Conservation (phyloP, 2,329 filamentous ascomycete species). For the Penicillium vulpinum region DNA sequence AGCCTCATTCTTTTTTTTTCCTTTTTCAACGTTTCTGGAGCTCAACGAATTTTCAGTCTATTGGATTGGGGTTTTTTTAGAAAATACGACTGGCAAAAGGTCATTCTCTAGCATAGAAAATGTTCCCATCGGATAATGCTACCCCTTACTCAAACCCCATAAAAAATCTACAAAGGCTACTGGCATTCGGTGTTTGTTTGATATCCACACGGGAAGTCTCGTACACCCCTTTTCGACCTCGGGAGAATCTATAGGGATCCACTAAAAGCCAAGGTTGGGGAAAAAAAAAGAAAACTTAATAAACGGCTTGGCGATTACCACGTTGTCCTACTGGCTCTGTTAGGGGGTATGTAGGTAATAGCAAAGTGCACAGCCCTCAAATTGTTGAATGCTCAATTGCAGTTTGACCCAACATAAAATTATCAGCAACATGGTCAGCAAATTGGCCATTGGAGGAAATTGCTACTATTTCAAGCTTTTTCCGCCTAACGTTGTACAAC, state of each 20-base stretch:
- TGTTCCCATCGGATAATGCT: too few relatives aligned
- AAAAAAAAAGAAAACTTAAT: neutral
- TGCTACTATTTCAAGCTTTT: neutral
- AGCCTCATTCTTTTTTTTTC: neutral
- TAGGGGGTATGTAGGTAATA: too few relatives aligned
- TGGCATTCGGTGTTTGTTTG: neutral
- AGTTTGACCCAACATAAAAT: neutral
- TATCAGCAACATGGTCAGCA: neutral
- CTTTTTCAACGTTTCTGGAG: conserved; percentile 3
- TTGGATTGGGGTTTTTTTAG: too few relatives aligned
- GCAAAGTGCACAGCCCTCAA: neutral
- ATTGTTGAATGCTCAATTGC: neutral
- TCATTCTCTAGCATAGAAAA: too few relatives aligned
- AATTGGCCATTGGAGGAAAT: neutral
- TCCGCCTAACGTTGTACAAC: neutral
- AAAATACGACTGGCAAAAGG: too few relatives aligned
- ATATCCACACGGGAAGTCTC: neutral
- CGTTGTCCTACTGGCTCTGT: neutral
- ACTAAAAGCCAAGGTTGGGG: conserved; percentile 1
- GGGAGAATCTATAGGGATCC: neutral
- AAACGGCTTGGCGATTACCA: neutral
- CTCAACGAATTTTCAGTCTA: conserved; percentile 3
- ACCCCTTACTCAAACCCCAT: neutral
- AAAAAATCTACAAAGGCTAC: neutral
- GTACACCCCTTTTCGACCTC: neutral